Evolutionary conservation across 2,329 filamentous ascomycete species (phyloP), one percentile per base, ranked within the genome.

Genomic region (Plectosphaerella cucumerina): DNA sequence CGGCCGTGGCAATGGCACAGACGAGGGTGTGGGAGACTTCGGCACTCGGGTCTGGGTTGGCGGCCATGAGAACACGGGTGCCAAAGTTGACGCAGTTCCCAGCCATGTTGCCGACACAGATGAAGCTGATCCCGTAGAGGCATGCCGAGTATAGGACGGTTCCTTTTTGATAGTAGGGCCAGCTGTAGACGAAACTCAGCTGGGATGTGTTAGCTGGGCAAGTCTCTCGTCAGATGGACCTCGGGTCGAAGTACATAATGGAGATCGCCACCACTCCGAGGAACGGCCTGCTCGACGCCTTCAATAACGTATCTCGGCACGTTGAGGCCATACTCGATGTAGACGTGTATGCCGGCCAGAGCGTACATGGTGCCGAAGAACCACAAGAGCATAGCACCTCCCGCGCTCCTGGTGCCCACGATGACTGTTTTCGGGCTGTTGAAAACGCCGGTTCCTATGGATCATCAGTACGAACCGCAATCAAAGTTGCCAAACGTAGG

Each of bases 51-150:
- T 60, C 50, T 33, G 63, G 45, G 9, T 63, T 58, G 3, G 70
- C 65, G 2, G 73, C 68, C n/a, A 60, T 55, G 3, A 74, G 56
- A 4, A 71, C 62, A 45, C 73, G 67, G 2, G 67, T 58, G 10
- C 70, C 73, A 55, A 78, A 78, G 47, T 65, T 65, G 23, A 80
- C 67, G 14, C 71, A 70, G 60, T 80, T 79, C 31, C 72, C 73
- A 1, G 73, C 67, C 57, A 76, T 70, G 53, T 77, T 78, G 14
- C 74, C 76, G 6, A 78, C 58, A 17, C 69, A 56, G 6, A 78
- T 68, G 59, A 74, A 78, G 34, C 65, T 59, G 20, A 76, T 60
- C 3, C 69, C 74, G 53, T 71, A 79, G 11, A 76, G 61, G 46
- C 71, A 76, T 1, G 71, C 73, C 6, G 68, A 63, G 4, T 76